phyloP scores from a whole-genome alignment of 2,329 filamentous ascomycete genomes.

The Domatiomyces globalis region DNA sequence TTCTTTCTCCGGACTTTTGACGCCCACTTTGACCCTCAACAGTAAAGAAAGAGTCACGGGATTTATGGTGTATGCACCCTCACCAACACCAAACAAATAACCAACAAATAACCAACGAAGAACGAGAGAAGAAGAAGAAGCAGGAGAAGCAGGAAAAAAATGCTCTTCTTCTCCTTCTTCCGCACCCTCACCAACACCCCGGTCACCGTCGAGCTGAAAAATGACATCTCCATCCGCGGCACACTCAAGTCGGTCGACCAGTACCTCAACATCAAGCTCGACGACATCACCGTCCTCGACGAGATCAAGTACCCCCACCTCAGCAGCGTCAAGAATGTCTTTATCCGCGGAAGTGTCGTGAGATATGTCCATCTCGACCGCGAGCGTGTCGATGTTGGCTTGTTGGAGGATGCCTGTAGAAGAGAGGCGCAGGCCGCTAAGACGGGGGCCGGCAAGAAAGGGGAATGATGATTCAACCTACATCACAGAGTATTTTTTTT shows the following conservation, averaged over 20 bases:
- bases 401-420: constrained; percentile 81
- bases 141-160: neutral
- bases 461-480: neutral
- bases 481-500: no score
- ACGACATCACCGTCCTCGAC: constrained; percentile 84
- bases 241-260: constrained; percentile 95
- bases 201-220: constrained; percentile 98
- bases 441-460: constrained; percentile 2
- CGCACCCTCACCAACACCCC: constrained; percentile 95
- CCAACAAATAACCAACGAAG: no score
- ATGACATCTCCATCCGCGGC: constrained; percentile 93
- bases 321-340: constrained; percentile 84
- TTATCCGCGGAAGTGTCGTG: constrained; percentile 85
- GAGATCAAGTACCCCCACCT: constrained; percentile 91
- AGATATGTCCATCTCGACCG: constrained; percentile 82
- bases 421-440: constrained; percentile 44
- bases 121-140: neutral
- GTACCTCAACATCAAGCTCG: constrained; percentile 97
- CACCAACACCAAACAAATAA: no score
- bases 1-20: neutral
- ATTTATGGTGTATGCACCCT: no score
- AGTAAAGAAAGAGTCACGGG: no score
- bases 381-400: constrained; percentile 65
- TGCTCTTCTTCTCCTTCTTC: constrained; percentile 58
- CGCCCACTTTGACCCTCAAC: no score